These are phyloP conservation scores for Acanthamoeba healyi DNA, from an alignment of 208 protist species.

Conservation along the genomic window DNA sequence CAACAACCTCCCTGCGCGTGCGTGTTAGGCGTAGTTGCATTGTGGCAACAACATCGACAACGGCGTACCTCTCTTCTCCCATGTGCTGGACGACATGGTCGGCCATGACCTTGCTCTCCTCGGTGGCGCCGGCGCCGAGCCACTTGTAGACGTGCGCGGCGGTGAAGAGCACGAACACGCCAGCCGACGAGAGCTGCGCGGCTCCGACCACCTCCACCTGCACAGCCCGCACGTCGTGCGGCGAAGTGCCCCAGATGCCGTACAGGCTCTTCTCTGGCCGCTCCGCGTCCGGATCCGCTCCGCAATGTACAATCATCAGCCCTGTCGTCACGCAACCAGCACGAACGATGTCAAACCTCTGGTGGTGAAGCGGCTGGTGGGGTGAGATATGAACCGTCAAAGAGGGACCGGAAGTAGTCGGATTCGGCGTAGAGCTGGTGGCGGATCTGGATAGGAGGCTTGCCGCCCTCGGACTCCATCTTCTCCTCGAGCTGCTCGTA, in stretches of 20 bases:
- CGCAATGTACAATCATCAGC: slow-evolving; percentile 36
- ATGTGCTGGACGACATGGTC: slow-evolving; percentile 44
- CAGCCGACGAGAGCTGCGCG: slow-evolving; percentile 71
- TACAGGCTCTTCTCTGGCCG: slow-evolving; percentile 33
- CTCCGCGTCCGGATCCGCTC: background rate
- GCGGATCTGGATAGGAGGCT: slow-evolving; percentile 74
- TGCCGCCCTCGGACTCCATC: slow-evolving; percentile 74
- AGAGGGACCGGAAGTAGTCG: slow-evolving; percentile 73
- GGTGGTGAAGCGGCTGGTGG: background rate
- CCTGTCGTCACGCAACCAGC: background rate
- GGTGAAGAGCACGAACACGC: slow-evolving; percentile 78
- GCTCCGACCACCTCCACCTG: background rate
- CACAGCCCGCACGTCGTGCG: slow-evolving; percentile 33
- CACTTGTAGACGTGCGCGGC: slow-evolving; percentile 68
- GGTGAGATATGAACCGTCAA: slow-evolving; percentile 23
- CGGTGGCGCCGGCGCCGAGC: slow-evolving; percentile 61
- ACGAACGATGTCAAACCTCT: background rate
- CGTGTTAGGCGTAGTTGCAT: background rate
- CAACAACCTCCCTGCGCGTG: background rate
- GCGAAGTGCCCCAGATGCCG: background rate
- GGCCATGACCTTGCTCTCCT: background rate
- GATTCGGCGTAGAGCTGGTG: slow-evolving; percentile 71
- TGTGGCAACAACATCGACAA: too few relatives aligned
- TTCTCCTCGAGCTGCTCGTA: slow-evolving; percentile 70
- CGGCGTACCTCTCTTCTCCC: background rate